phyloP scores from a whole-genome alignment of 2,329 filamentous ascomycete genomes.

The Venturia carpophila region DNA sequence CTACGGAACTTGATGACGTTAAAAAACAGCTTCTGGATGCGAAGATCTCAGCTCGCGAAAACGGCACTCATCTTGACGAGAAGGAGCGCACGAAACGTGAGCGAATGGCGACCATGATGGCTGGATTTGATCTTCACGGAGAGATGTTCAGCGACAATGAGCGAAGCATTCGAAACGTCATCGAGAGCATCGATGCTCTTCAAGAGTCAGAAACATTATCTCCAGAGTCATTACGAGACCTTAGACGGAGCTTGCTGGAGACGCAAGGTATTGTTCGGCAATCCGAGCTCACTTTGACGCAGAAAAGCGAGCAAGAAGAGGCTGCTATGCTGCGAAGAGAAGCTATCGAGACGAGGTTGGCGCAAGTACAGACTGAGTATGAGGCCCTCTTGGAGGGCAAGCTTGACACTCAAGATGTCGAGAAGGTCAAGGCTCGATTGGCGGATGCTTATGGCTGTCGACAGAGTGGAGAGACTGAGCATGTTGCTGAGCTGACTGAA shows the following conservation, averaged over 20 bases:
- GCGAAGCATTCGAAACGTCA: slow-evolving; percentile 70
- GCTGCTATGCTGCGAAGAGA: slow-evolving; percentile 57
- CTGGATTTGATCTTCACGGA: slow-evolving; percentile 86
- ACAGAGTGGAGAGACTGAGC: slow-evolving; percentile 63
- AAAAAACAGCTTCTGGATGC: slow-evolving; percentile 95
- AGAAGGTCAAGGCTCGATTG: slow-evolving; percentile 74
- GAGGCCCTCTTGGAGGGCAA: slow-evolving; percentile 75
- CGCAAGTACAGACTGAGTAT: slow-evolving; percentile 71
- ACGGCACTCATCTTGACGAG: slow-evolving; percentile 79
- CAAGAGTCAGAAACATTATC: slow-evolving; percentile 70
- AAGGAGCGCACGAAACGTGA: slow-evolving; percentile 99
- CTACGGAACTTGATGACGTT: slow-evolving; percentile 82
- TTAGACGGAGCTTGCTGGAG: slow-evolving; percentile 73
- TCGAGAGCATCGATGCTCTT: slow-evolving; percentile 76
- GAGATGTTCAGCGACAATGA: slow-evolving; percentile 95
- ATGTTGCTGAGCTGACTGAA: slow-evolving; percentile 67
- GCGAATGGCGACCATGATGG: slow-evolving; percentile 99
- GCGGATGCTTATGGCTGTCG: slow-evolving; percentile 70
- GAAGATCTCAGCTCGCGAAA: slow-evolving; percentile 94
- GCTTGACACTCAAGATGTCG: slow-evolving; percentile 67
- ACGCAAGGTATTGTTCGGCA: slow-evolving; percentile 89
- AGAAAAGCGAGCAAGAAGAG: slow-evolving; percentile 55
- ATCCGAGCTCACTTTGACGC: slow-evolving; percentile 77
- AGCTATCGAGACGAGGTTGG: slow-evolving; percentile 69
- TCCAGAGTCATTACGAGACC: slow-evolving; percentile 68